These are phyloP conservation scores for Boletus rufocinnamomeus DNA, from an alignment of 768 basidiomycete genomes.

Conservation along the genomic window DNA sequence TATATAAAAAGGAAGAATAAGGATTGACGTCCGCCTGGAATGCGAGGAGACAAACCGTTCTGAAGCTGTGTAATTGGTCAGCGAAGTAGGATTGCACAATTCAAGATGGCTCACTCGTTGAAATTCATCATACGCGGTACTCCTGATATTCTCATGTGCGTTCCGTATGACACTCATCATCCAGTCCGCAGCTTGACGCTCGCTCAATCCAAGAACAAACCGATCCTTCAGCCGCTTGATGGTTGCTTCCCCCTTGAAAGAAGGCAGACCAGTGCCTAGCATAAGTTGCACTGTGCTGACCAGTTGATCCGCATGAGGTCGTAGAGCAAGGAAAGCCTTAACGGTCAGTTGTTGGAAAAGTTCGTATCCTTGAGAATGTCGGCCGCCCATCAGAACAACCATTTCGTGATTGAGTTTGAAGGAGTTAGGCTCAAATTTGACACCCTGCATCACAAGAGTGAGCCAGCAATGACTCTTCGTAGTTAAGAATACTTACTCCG, in stretches of 20 bases:
- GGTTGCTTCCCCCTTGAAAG: slow-evolving; percentile 95
- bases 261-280: slow-evolving; percentile 93
- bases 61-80: slow-evolving; percentile 41
- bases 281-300: slow-evolving; percentile 88
- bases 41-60: slow-evolving; percentile 40
- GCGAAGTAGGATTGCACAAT: not conserved
- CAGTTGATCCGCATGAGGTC: slow-evolving; percentile 92
- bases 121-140: slow-evolving; percentile 95
- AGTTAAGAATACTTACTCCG: slow-evolving; percentile 47
- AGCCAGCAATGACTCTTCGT: slow-evolving; percentile 4
- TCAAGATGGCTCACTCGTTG: slow-evolving; percentile 62
- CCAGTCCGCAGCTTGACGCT: slow-evolving; percentile 90
- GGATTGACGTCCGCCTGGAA: not conserved
- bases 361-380: slow-evolving; percentile 91
- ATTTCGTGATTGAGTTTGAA: slow-evolving; percentile 99
- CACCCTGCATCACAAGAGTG: slow-evolving; percentile 58
- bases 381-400: slow-evolving; percentile 96
- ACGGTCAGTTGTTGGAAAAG: slow-evolving; percentile 92
- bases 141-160: slow-evolving; percentile 93
- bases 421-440: slow-evolving; percentile 97
- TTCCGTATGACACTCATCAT: slow-evolving; percentile 90
- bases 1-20: slow-evolving; percentile 16
- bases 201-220: slow-evolving; percentile 79
- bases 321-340: slow-evolving; percentile 94
- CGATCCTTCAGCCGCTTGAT: slow-evolving; percentile 86